Evolutionary conservation across 805 yeast species (phyloP).

Genomic region (Jamesozyma rosinii): DNA sequence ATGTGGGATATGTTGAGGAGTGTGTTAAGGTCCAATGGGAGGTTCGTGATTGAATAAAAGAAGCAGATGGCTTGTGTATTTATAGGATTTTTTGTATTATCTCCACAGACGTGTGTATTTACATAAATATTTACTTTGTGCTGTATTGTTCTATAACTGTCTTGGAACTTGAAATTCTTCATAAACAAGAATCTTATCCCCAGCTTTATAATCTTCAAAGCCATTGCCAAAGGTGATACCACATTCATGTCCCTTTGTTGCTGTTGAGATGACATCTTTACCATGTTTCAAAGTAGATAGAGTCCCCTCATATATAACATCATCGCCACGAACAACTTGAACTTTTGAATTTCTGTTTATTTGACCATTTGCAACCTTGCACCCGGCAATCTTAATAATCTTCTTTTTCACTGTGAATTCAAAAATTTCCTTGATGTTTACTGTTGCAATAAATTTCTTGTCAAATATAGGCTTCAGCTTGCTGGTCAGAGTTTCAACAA

Average conservation of each 20-base stretch:
- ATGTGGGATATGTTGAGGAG: slow-evolving; percentile 75
- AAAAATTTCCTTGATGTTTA: slow-evolving; percentile 63
- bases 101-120: neutral
- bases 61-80: neutral
- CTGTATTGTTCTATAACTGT: slow-evolving; percentile 29
- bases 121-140: neutral
- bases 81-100: no score
- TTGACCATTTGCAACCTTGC: slow-evolving; percentile 63
- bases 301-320: slow-evolving; percentile 43
- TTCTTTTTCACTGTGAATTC: slow-evolving; percentile 55
- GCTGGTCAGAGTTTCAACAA: slow-evolving; percentile 52
- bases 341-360: slow-evolving; percentile 51
- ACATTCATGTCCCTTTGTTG: slow-evolving; percentile 82
- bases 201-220: slow-evolving; percentile 62
- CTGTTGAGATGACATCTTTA: slow-evolving; percentile 69
- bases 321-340: slow-evolving; percentile 43
- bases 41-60: slow-evolving; percentile 3
- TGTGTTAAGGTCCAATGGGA: slow-evolving; percentile 88
- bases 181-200: slow-evolving; percentile 65
- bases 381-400: slow-evolving; percentile 70
- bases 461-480: slow-evolving; percentile 60
- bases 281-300: slow-evolving; percentile 69
- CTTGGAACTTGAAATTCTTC: slow-evolving; percentile 57
- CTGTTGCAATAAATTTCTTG: slow-evolving; percentile 55
- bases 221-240: slow-evolving; percentile 59